A percentile compares a stretch with the other conserved stretches of the same genome.
phyloP scores from a whole-genome alignment of 2,329 filamentous ascomycete species.

The Gremmenia infestans region DNA sequence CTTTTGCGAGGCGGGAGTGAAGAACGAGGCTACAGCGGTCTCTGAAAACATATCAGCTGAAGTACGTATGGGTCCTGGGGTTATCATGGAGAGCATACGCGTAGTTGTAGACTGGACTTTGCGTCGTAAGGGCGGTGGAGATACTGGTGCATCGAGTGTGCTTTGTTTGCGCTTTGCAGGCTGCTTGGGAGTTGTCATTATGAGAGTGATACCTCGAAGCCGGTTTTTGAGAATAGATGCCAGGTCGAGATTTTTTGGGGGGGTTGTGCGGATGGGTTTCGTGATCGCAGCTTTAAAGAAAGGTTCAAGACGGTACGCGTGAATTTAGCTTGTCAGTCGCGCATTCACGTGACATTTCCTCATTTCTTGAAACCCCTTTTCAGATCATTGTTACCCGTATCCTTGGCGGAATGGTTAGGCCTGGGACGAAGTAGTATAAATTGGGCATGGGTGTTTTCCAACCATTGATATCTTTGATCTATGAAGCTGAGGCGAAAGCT shows the following conservation, averaged over 20 bases:
- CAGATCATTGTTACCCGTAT: no score
- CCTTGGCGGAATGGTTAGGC: no score
- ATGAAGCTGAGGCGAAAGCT: no score
- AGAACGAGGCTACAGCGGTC: slow-evolving; percentile 74
- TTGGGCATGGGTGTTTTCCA: no score
- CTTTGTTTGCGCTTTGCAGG: slow-evolving; percentile 25
- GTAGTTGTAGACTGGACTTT: slow-evolving; percentile 34
- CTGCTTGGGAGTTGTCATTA: slow-evolving; percentile 20
- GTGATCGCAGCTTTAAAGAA: no score
- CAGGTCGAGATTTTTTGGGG: neutral
- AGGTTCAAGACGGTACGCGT: no score
- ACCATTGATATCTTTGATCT: no score
- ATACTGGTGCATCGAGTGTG: slow-evolving; percentile 21
- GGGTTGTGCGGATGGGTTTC: neutral
- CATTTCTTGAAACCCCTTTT: no score
- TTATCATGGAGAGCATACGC: slow-evolving; percentile 19
- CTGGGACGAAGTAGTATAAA: no score
- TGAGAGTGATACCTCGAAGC: slow-evolving; percentile 1
- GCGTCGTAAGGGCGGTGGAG: slow-evolving; percentile 31
- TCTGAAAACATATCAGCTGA: slow-evolving; percentile 41
- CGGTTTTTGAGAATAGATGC: neutral
- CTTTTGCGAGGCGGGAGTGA: slow-evolving; percentile 82
- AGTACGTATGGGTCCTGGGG: neutral
- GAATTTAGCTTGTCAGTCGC: no score
- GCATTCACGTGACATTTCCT: no score